phyloP scores from a whole-genome alignment of 2,329 filamentous ascomycete species.

The Tolypocladium capitatum region DNA sequence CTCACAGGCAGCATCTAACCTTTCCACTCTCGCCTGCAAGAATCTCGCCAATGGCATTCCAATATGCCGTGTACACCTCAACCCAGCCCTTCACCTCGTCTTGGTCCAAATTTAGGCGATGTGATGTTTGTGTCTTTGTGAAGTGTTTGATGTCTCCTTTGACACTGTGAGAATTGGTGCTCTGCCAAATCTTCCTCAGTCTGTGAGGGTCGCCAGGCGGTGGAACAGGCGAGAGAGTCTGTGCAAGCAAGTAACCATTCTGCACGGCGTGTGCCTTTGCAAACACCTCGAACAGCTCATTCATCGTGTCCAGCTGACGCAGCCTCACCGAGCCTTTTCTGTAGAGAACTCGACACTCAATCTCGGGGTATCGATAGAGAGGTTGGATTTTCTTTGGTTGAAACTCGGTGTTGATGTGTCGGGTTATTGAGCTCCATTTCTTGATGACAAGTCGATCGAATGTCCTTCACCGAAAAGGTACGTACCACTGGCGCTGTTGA shows the following conservation, averaged over 20 bases:
- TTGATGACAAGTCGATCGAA: not conserved
- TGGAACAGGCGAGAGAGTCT: conserved; percentile 59
- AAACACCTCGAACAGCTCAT: conserved; percentile 62
- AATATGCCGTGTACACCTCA: conserved; percentile 72
- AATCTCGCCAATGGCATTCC: conserved; percentile 68
- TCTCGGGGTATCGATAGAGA: not conserved
- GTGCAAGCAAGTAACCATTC: conserved; percentile 61
- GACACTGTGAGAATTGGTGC: conserved; percentile 52
- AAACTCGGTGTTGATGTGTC: not conserved
- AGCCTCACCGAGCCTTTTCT: not conserved
- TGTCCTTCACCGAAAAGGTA: not conserved
- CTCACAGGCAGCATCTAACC: conserved; percentile 11
- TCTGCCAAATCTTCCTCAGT: conserved; percentile 57
- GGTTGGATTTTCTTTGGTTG: not conserved
- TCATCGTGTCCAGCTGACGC: conserved; percentile 40
- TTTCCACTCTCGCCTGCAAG: conserved; percentile 35
- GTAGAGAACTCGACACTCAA: not conserved
- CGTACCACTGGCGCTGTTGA: too few species aligned
- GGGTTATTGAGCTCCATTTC: not conserved
- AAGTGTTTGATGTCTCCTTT: conserved; percentile 62
- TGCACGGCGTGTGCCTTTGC: conserved; percentile 48
- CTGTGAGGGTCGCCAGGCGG: conserved; percentile 48
- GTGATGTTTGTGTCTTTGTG: conserved; percentile 46
- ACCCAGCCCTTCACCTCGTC: conserved; percentile 71
- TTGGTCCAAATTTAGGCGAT: conserved; percentile 40